Percentiles rank a stretch among this genome's conserved stretches.
These are phyloP conservation scores for Cytospora chrysosperma DNA, from an alignment of 2,329 filamentous ascomycete genomes.

Conservation along the genomic window DNA sequence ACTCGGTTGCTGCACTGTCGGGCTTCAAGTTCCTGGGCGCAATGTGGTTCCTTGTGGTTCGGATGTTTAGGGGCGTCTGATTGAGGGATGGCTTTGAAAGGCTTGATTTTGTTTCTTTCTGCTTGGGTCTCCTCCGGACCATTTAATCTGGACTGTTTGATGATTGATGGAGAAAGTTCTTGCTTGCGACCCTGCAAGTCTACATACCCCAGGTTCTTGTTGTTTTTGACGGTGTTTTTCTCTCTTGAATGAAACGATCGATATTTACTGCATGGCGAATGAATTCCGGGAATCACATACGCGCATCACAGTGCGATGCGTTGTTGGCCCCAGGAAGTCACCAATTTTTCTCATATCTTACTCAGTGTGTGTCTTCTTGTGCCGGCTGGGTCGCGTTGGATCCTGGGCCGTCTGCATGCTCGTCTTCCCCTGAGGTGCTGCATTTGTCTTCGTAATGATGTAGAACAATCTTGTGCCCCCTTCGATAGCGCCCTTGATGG, in stretches of 20 bases:
- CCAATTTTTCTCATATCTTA: not conserved
- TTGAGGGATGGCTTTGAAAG: slow-evolving; percentile 8
- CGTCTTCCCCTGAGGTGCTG: too few species aligned
- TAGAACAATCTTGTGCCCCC: too few species aligned
- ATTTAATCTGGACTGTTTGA: not conserved
- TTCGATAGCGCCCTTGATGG: not conserved
- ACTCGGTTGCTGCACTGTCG: slow-evolving; percentile 82
- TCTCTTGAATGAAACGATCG: slow-evolving; percentile 7
- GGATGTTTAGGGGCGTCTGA: slow-evolving; percentile 74
- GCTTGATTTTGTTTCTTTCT: slow-evolving; percentile 7
- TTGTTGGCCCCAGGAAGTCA: not conserved
- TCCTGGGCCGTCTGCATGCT: too few species aligned
- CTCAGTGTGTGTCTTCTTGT: not conserved
- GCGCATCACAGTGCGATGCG: not conserved
- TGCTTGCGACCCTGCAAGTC: not conserved
- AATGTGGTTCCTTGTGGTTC: slow-evolving; percentile 87
- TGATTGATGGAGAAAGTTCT: slow-evolving; percentile 4
- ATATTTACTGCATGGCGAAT: slow-evolving; percentile 11
- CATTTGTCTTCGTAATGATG: too few species aligned
- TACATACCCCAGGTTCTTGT: slow-evolving; percentile 6
- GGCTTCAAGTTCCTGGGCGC: slow-evolving; percentile 86
- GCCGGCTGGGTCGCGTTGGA: too few species aligned
- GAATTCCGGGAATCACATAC: not conserved
- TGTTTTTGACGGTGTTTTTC: slow-evolving; percentile 3
- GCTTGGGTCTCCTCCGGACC: slow-evolving; percentile 6